A percentile compares a stretch with the other conserved stretches of the same genome.
These are phyloP conservation scores for Penicillium lagena DNA, from an alignment of 495 filamentous ascomycete genomes.

Conservation along the genomic window DNA sequence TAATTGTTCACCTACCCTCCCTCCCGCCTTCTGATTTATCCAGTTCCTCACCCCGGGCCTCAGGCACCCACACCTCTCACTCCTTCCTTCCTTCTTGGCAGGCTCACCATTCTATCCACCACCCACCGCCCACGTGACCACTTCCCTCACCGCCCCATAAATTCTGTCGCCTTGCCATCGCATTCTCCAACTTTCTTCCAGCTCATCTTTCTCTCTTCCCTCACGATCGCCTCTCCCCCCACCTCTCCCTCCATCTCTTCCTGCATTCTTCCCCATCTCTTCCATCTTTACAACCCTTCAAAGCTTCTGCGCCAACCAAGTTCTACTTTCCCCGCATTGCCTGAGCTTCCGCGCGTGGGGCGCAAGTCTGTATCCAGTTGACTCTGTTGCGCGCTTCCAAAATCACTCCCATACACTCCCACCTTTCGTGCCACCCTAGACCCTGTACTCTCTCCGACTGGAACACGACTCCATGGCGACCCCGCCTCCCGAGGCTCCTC, in stretches of 20 bases:
- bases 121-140: slow-evolving; percentile 33
- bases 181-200: slow-evolving; percentile 41
- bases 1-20: slow-evolving; percentile 7
- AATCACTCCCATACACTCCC: not conserved
- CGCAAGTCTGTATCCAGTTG: slow-evolving; percentile 13
- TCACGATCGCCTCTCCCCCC: slow-evolving; percentile 4
- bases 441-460: slow-evolving; percentile 11
- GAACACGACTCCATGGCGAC: slow-evolving; percentile 36
- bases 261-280: slow-evolving; percentile 6
- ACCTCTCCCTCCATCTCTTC: slow-evolving; percentile 6
- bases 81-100: slow-evolving; percentile 8
- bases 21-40: not conserved
- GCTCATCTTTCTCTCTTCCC: slow-evolving; percentile 10
- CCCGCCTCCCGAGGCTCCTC: slow-evolving; percentile 40
- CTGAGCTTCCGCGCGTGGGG: slow-evolving; percentile 10
- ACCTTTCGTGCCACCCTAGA: not conserved
- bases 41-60: slow-evolving; percentile 5
- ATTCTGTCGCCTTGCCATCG: slow-evolving; percentile 31
- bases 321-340: not conserved
- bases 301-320: too few relatives aligned
- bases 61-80: slow-evolving; percentile 11
- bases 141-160: slow-evolving; percentile 39
- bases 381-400: slow-evolving; percentile 4
- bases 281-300: not conserved
- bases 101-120: slow-evolving; percentile 8